These are phyloP conservation scores for Sapria himalayana DNA, from an alignment of 345 rosid genomes.

Conservation along the genomic window DNA sequence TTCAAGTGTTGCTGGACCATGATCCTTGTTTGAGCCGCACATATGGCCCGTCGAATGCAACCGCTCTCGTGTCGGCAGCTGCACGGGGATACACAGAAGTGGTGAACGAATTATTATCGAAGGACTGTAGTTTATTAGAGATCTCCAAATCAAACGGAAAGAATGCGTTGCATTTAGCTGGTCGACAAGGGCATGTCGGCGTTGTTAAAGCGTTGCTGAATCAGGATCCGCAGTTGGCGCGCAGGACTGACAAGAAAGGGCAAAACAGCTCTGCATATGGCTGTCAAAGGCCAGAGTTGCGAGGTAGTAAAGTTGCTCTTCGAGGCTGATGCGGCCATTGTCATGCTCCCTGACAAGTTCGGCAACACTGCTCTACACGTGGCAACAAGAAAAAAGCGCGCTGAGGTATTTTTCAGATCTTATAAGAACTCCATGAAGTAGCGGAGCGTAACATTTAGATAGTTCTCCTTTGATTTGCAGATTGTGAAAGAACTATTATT, in stretches of 20 bases:
- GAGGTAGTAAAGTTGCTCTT: constrained; percentile 84
- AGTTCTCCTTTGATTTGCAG: constrained; percentile 26
- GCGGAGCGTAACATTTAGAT: background rate
- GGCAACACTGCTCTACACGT: constrained; percentile 87
- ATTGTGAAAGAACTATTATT: constrained; percentile 51
- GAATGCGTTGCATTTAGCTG: constrained; percentile 84
- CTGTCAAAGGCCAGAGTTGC: constrained; percentile 76
- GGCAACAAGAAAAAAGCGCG: constrained; percentile 78
- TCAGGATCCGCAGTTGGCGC: constrained; percentile 74
- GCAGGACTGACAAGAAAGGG: constrained; percentile 83
- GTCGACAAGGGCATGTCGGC: constrained; percentile 69
- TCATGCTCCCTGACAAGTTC: constrained; percentile 82
- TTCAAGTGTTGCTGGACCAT: constrained; percentile 63
- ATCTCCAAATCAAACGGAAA: constrained; percentile 64
- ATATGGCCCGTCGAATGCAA: constrained; percentile 60
- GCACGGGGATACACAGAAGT: constrained; percentile 78
- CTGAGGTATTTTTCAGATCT: constrained; percentile 33
- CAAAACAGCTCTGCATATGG: constrained; percentile 96
- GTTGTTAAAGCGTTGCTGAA: constrained; percentile 47
- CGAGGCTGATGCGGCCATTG: constrained; percentile 84
- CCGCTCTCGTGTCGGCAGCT: constrained; percentile 81
- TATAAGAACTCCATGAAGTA: background rate
- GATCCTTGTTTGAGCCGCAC: constrained; percentile 65
- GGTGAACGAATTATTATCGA: constrained; percentile 56
- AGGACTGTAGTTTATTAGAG: constrained; percentile 58